phyloP scores from a whole-genome alignment of 805 yeast species.

The Danielozyma ontarioensis region DNA sequence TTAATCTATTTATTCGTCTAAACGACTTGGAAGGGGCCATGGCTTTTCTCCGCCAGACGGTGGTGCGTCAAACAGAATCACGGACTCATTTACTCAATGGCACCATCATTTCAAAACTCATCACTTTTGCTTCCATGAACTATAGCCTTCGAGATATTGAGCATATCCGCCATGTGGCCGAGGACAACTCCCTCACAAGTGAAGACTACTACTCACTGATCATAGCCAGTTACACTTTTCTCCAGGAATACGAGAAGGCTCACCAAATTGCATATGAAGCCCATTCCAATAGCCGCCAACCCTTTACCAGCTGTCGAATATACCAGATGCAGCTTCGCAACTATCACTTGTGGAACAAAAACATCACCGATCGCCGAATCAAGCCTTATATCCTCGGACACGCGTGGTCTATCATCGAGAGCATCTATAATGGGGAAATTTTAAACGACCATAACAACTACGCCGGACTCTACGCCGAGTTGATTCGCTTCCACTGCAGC shows the following conservation, averaged over 20 bases:
- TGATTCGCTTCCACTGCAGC: slow-evolving; percentile 18
- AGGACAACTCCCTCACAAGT: slow-evolving; percentile 12
- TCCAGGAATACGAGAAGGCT: slow-evolving; percentile 29
- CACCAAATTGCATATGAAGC: slow-evolving; percentile 27
- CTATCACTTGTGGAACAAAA: slow-evolving; percentile 23
- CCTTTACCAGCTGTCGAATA: slow-evolving; percentile 23
- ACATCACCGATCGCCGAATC: slow-evolving; percentile 5
- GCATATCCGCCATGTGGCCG: slow-evolving; percentile 12
- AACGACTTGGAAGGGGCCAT: slow-evolving; percentile 23
- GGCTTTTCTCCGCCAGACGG: slow-evolving; percentile 17
- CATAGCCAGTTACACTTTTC: slow-evolving; percentile 22
- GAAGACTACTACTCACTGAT: slow-evolving; percentile 22
- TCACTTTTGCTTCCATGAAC: slow-evolving; percentile 15
- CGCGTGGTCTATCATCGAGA: slow-evolving; percentile 8
- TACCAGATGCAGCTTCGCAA: slow-evolving; percentile 25
- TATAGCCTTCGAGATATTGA: slow-evolving; percentile 18
- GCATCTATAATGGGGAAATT: slow-evolving; percentile 6
- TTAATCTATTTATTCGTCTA: slow-evolving; percentile 20
- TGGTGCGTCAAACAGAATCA: slow-evolving; percentile 10
- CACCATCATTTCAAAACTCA: slow-evolving; percentile 10
- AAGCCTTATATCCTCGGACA: slow-evolving; percentile 6
- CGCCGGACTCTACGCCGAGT: slow-evolving; percentile 17
- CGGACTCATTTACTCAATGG: slow-evolving; percentile 13
- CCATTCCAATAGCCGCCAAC: slow-evolving; percentile 22
- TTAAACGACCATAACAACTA: slow-evolving; percentile 6